phyloP scores from a whole-genome alignment of 495 filamentous ascomycete genomes.

The Hyphodiscus hymeniophilus region DNA sequence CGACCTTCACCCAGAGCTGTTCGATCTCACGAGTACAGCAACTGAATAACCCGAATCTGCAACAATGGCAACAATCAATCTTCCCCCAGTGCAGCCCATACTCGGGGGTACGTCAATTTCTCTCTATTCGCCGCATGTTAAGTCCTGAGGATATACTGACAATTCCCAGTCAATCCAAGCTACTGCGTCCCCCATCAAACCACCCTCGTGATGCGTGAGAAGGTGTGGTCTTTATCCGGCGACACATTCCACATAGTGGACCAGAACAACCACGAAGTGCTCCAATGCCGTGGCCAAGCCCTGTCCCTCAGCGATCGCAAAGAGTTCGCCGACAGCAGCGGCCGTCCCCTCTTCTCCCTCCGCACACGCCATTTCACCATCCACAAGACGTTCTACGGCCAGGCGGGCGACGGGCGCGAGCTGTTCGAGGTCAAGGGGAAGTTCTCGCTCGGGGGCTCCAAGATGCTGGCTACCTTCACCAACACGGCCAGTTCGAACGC shows the following conservation, averaged over 20 bases:
- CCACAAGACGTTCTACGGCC: conserved; percentile 21
- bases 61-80: too few species aligned
- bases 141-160: too few species aligned
- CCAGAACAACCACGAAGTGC: conserved; percentile 11
- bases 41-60: too few species aligned
- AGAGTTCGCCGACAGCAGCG: conserved; percentile 8
- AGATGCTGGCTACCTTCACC: conserved; percentile 40
- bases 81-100: too few species aligned
- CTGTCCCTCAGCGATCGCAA: conserved; percentile 18
- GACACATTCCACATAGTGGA: conserved; percentile 42
- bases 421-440: conserved; percentile 46
- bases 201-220: conserved; percentile 45
- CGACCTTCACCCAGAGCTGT: too few species aligned
- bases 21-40: too few species aligned
- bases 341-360: conserved; percentile 9
- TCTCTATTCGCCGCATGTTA: too few species aligned
- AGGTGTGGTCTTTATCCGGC: conserved; percentile 43
- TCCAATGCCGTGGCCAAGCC: conserved; percentile 11
- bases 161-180: conserved; percentile 31
- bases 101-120: too few species aligned
- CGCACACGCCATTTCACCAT: conserved; percentile 7
- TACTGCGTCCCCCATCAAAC: conserved; percentile 38
- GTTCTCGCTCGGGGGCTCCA: conserved; percentile 31
- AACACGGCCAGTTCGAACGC: conserved; percentile 27
- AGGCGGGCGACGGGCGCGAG: conserved; percentile 32